Percentiles rank a stretch among this genome's conserved stretches.
These are phyloP conservation scores for Wolfiporia cocos DNA, from an alignment of 1,284 basidiomycete genomes.

Conservation along the genomic window DNA sequence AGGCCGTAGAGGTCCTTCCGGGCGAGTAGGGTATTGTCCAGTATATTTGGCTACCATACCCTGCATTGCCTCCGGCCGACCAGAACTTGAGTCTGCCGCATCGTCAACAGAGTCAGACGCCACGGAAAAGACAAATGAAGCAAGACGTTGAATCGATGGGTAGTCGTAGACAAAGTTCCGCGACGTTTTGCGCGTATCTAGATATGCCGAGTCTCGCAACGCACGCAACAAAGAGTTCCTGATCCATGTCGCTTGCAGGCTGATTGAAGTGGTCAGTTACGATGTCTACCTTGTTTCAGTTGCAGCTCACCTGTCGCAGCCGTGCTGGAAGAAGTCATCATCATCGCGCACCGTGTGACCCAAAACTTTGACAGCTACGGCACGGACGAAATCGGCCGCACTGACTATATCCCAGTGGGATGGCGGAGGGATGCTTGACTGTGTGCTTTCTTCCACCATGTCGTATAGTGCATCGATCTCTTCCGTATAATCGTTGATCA, in stretches of 20 bases:
- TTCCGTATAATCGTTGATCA: conserved; percentile 21
- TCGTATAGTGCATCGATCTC: conserved; percentile 25
- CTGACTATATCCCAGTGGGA: conserved; percentile 21
- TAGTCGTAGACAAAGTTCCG: conserved; percentile 30
- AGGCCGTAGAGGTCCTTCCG: neutral
- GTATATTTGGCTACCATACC: conserved; percentile 26
- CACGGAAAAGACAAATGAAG: conserved; percentile 16
- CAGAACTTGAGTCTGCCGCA: conserved; percentile 2
- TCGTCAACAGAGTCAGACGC: conserved; percentile 4
- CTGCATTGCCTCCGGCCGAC: conserved; percentile 19
- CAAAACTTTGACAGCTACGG: conserved; percentile 24
- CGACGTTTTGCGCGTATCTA: conserved; percentile 17
- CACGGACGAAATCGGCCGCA: conserved; percentile 23
- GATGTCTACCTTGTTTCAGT: neutral
- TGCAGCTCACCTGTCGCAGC: conserved; percentile 35
- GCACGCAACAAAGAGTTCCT: conserved; percentile 31
- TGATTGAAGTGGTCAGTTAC: too few species aligned
- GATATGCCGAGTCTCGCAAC: conserved; percentile 20
- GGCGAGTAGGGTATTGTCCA: conserved; percentile 21
- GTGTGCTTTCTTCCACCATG: conserved; percentile 18
- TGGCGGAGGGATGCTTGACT: conserved; percentile 19
- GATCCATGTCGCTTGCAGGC: conserved; percentile 36
- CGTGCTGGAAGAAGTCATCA: conserved; percentile 36
- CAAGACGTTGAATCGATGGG: conserved; percentile 25
- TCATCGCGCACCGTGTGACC: conserved; percentile 22